Base-by-base conservation (phyloP, 176 grass and related monocot species). In the Paspalum vaginatum region DNA sequence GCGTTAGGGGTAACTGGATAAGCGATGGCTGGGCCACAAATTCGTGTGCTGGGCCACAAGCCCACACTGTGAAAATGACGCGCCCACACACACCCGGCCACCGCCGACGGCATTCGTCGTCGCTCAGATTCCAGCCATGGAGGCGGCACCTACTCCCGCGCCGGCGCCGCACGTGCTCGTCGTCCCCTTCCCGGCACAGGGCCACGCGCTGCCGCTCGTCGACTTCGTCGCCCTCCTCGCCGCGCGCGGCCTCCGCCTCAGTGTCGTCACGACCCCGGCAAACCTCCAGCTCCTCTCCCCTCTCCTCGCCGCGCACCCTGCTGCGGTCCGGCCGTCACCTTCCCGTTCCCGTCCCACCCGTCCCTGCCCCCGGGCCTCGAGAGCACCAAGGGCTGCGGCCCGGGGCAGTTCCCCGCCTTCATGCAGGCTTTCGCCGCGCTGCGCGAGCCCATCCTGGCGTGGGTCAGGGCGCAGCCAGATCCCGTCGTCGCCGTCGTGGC, bases 281-380 rank as follows among this genome's bases (percentile, higher is more conserved):
- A 90, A 90, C 81, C 63, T 71, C 4, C 82, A 53, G 13, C 68
- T 88, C 20, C 87, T 92, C 53, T 75, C 89, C 20, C 75, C 87
- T 38, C 93, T 95, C 78, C 90, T 96, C 58, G 58, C 87, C 63
- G 56, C 69, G 18, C 84, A 88, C 81, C 81, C 93, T 7, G 17
- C 48, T 43, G 65, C 85, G 68, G 50, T 88, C 51, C 65, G 60
- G 38, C 82, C 70, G 85, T 86, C 40, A 55, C 72, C 51, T 25
- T 95, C 85, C 90, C 90, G 43, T 95, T 95, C 74, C 90, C 90
- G 9, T 59, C 81, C 17, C 78, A 89, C 83, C 82, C 81, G 27
- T 84, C 68, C 32, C 59, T 92, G 11, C 87, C 89, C 58, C 15
- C 54, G 1, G 90, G 90, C 5, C 27, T 84, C 38, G 90, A 96